Conservation (phyloP, 768 basidiomycete genomes). For the Atractiella rhizophila region DNA sequence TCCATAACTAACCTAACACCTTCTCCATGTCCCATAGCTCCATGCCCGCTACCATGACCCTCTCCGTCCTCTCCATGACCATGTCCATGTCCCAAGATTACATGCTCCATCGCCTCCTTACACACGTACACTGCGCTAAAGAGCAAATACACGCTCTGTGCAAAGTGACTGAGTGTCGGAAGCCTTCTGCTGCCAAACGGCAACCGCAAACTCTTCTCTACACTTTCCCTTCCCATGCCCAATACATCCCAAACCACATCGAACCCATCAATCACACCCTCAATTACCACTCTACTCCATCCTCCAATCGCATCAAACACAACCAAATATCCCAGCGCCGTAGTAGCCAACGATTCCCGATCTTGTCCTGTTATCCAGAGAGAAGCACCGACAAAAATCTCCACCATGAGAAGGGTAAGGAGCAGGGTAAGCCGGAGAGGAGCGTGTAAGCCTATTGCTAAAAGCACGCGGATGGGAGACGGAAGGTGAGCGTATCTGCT, state of each 20-base stretch:
- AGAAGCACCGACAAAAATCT: constrained; percentile 25
- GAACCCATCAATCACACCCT: constrained; percentile 7
- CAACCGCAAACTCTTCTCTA: constrained; percentile 21
- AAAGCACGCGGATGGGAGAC: constrained; percentile 4
- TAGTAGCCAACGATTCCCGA: constrained; percentile 57
- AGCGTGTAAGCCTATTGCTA: constrained; percentile 6
- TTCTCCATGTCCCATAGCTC: constrained; percentile 13
- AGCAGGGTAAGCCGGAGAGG: constrained; percentile 3
- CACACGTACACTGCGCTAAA: constrained; percentile 88
- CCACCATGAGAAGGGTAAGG: constrained; percentile 7
- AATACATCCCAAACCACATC: constrained; percentile 12
- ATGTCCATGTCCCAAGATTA: constrained; percentile 30
- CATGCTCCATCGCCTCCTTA: constrained; percentile 85
- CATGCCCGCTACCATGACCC: constrained; percentile 13
- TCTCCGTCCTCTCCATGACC: constrained; percentile 2
- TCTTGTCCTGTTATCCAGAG: constrained; percentile 79
- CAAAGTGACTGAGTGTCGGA: constrained; percentile 30
- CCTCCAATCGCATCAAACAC: constrained; percentile 83
- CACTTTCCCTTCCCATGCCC: constrained; percentile 18
- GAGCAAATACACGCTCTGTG: constrained; percentile 76
- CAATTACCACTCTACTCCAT: constrained; percentile 20
- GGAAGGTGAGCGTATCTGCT: constrained; percentile 9
- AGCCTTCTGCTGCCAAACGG: constrained; percentile 29
- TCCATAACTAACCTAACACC: neutral
- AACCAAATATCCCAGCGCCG: constrained; percentile 84